Evolutionary conservation across 192 early-diverging fungal genomes (phyloP).

Genomic region (Coemansia sp.): DNA sequence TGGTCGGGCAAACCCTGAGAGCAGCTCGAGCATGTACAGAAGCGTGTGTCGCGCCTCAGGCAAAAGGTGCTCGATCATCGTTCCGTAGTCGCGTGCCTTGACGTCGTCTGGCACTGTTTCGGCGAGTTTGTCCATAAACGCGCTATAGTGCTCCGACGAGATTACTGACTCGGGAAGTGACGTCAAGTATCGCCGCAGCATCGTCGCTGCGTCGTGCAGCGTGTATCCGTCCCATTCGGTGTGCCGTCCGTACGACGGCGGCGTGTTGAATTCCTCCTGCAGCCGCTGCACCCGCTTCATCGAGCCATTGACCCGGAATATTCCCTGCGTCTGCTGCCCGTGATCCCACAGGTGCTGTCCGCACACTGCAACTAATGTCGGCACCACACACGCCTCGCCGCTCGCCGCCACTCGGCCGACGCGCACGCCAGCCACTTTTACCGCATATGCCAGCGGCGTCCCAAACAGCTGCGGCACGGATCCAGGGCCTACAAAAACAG

Average conservation of each 20-base stretch:
- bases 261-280: conserved; percentile 64
- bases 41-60: conserved; percentile 64
- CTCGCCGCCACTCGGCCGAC: conserved; percentile 35
- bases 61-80: conserved; percentile 55
- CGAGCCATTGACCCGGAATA: conserved; percentile 73
- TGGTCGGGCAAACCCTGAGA: conserved; percentile 54
- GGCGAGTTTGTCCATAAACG: conserved; percentile 60
- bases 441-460: conserved; percentile 30
- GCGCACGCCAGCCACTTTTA: conserved; percentile 30
- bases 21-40: conserved; percentile 67
- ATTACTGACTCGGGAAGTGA: conserved; percentile 74
- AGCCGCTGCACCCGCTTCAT: conserved; percentile 69
- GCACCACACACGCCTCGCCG: conserved; percentile 48
- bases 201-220: conserved; percentile 74
- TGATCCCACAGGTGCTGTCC: conserved; percentile 47
- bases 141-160: conserved; percentile 60
- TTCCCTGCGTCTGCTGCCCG: conserved; percentile 61
- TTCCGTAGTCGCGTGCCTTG: conserved; percentile 54
- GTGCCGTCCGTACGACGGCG: conserved; percentile 60
- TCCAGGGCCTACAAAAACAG: conserved; percentile 17
- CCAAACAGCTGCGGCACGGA: conserved; percentile 40
- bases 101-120: conserved; percentile 44
- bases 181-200: conserved; percentile 69
- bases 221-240: conserved; percentile 66
- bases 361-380: conserved; percentile 45